Evolutionary conservation across 139 green algal species (phyloP).

Genomic region (Chlamydomonas incerta): DNA sequence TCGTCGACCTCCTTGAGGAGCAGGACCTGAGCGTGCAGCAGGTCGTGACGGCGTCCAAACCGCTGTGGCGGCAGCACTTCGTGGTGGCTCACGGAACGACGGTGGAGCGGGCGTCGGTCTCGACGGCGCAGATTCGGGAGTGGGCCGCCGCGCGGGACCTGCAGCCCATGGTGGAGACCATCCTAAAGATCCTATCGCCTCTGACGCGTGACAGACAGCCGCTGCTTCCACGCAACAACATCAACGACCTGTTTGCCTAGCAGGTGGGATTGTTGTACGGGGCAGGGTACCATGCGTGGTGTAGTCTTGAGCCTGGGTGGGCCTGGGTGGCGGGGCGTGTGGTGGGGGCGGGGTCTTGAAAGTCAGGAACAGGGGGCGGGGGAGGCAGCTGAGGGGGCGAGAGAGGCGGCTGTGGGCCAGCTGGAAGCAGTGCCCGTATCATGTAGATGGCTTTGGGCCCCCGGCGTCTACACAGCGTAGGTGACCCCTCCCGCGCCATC

Average conservation of each 20-base stretch:
- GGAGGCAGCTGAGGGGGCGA: no score
- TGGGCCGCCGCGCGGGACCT: neutral
- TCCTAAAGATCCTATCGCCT: neutral
- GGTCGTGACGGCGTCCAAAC: neutral
- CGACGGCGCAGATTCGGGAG: slow-evolving; percentile 9
- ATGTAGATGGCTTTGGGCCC: no score
- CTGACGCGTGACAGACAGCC: slow-evolving; percentile 3
- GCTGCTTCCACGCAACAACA: neutral
- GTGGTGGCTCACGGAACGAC: neutral
- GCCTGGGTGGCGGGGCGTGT: no score
- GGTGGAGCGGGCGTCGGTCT: neutral
- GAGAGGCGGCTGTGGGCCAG: no score
- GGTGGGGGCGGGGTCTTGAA: no score
- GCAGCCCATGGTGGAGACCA: neutral
- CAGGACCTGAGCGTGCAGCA: neutral
- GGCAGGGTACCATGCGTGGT: neutral
- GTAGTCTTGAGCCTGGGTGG: slow-evolving; percentile 2
- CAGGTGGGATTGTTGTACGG: slow-evolving; percentile 3
- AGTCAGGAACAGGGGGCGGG: no score
- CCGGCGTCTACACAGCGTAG: no score
- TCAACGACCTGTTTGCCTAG: slow-evolving; percentile 8
- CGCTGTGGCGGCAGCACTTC: neutral
- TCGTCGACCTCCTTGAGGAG: neutral
- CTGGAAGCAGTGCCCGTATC: no score
- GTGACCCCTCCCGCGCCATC: no score